Conservation (phyloP, 192 early-diverging fungal genomes). For the Linderina pennispora region DNA sequence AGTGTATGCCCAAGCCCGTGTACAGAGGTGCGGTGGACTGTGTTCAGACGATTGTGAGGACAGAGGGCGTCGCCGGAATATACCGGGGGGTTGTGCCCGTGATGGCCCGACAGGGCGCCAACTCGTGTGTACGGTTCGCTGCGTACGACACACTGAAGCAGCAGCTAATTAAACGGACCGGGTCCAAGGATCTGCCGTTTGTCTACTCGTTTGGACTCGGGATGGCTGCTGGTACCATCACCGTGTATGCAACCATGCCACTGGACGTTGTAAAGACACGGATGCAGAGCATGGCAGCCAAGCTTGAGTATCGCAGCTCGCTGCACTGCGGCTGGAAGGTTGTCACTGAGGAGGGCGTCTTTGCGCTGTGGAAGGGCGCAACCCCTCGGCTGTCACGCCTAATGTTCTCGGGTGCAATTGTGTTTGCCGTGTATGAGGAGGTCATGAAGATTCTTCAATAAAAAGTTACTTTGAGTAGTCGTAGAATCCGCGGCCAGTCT, state of each 20-base stretch:
- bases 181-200: slow-evolving; percentile 37
- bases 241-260: slow-evolving; percentile 95
- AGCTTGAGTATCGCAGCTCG: slow-evolving; percentile 59
- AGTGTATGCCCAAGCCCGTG: slow-evolving; percentile 60
- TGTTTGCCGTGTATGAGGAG: slow-evolving; percentile 48
- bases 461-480: slow-evolving; percentile 45
- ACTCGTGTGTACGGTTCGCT: slow-evolving; percentile 87
- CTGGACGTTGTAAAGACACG: slow-evolving; percentile 96
- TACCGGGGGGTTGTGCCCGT: slow-evolving; percentile 90
- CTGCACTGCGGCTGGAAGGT: slow-evolving; percentile 69
- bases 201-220: slow-evolving; percentile 66
- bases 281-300: slow-evolving; percentile 82
- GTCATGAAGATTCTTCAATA: slow-evolving; percentile 31
- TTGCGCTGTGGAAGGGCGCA: slow-evolving; percentile 92
- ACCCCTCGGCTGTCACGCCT: slow-evolving; percentile 85
- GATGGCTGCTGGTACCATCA: slow-evolving; percentile 82
- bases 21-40: slow-evolving; percentile 82
- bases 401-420: slow-evolving; percentile 48
- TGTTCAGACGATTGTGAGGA: slow-evolving; percentile 53
- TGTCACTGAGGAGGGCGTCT: slow-evolving; percentile 67
- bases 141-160: slow-evolving; percentile 79
- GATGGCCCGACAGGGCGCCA: slow-evolving; percentile 93
- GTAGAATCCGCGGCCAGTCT: slow-evolving; percentile 83
- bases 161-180: slow-evolving; percentile 6
- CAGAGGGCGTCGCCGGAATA: slow-evolving; percentile 73